Evolutionary conservation across 768 basidiomycete species (phyloP).

Genomic region (Coprinellus micaceus): DNA sequence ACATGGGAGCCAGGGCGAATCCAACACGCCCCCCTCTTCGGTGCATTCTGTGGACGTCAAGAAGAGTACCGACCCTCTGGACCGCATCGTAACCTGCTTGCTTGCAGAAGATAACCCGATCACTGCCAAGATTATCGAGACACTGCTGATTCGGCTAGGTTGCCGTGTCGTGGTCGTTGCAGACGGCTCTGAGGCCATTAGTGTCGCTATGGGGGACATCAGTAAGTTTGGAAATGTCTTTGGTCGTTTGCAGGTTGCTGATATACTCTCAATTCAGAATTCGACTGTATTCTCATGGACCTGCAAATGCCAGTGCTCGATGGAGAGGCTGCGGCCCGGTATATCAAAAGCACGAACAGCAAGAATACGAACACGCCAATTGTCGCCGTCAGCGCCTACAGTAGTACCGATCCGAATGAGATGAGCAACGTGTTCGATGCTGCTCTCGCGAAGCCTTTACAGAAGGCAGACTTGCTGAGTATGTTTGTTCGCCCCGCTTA

Average conservation of each 20-base stretch:
- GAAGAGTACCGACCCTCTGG: constrained; percentile 72
- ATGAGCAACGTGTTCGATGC: constrained; percentile 72
- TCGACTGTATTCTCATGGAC: constrained; percentile 95
- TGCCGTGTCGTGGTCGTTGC: constrained; percentile 94
- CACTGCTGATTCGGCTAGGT: constrained; percentile 86
- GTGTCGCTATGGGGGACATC: constrained; percentile 96
- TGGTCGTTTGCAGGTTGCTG: constrained; percentile 20
- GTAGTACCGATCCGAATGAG: constrained; percentile 62
- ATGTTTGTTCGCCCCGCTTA: constrained; percentile 18
- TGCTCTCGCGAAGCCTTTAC: constrained; percentile 83
- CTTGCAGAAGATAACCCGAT: constrained; percentile 98
- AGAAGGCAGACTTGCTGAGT: constrained; percentile 79
- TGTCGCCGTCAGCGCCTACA: constrained; percentile 87
- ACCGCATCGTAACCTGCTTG: constrained; percentile 88
- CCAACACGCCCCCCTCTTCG: constrained; percentile 75
- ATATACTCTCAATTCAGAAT: constrained; percentile 50
- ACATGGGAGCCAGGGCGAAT: constrained; percentile 52
- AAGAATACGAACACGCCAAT: constrained; percentile 93
- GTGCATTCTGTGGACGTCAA: constrained; percentile 81
- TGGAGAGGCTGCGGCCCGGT: constrained; percentile 93
- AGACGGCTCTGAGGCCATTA: constrained; percentile 95
- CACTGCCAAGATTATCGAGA: constrained; percentile 96
- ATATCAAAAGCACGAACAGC: constrained; percentile 95
- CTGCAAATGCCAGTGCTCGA: constrained; percentile 93
- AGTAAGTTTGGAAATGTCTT: constrained; percentile 52